A percentile compares a stretch with the other conserved stretches of the same genome.
phyloP scores from a whole-genome alignment of 164 flowering plant species.

The Aristolochia contorta region DNA sequence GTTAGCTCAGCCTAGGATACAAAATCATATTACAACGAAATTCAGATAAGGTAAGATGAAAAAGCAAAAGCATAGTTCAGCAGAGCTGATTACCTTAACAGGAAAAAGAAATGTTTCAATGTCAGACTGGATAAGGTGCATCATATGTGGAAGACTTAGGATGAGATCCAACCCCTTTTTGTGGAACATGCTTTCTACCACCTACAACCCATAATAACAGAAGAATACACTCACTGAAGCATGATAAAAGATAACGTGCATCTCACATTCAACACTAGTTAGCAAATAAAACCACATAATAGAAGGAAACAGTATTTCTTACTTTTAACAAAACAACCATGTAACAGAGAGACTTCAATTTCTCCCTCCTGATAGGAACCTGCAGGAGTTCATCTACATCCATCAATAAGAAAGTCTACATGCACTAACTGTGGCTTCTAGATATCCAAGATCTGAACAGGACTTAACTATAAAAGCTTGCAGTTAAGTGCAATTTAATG shows the following conservation, averaged over 20 bases:
- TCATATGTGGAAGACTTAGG: slow-evolving; percentile 24
- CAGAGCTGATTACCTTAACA: slow-evolving; percentile 14
- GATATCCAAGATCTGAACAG: too few species aligned
- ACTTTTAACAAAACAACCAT: slow-evolving; percentile 23
- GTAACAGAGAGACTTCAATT: slow-evolving; percentile 21
- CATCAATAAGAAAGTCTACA: too few species aligned
- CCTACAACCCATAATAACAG: slow-evolving; percentile 6
- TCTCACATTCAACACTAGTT: not conserved
- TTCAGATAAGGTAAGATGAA: not conserved
- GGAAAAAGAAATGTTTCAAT: slow-evolving; percentile 14
- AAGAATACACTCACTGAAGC: not conserved
- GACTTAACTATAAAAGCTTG: too few species aligned
- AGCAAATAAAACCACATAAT: not conserved
- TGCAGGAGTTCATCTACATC: slow-evolving; percentile 3
- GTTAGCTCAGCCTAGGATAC: slow-evolving; percentile 13
- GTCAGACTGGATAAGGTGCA: slow-evolving; percentile 19
- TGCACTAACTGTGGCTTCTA: too few species aligned
- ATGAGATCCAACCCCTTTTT: slow-evolving; percentile 20
- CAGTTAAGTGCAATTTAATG: not conserved
- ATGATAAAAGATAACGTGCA: not conserved
- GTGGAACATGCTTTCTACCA: slow-evolving; percentile 15
- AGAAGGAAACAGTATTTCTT: slow-evolving; percentile 8
- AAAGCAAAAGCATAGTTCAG: not conserved
- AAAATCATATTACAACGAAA: not conserved
- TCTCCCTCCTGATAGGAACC: slow-evolving; percentile 25